These are phyloP conservation scores for Fusarium sp. DNA, from an alignment of 2,329 filamentous ascomycete species.

Conservation along the genomic window DNA sequence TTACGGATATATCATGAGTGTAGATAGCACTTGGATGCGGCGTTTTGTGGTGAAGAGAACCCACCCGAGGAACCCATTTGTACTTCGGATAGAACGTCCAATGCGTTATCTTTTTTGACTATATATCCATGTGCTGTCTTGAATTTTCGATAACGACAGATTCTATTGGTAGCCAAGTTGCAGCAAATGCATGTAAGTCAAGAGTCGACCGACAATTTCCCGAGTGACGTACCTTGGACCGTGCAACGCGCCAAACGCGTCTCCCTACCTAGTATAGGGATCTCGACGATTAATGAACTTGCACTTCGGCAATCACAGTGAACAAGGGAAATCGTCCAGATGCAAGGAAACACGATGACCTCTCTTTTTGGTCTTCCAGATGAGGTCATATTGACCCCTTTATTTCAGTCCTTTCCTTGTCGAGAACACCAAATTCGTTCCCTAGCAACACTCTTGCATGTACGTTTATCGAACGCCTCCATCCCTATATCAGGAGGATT, in stretches of 20 bases:
- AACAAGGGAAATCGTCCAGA: background rate
- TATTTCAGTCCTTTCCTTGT: constrained; percentile 66
- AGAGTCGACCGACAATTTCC: constrained; percentile 41
- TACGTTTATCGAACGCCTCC: constrained; percentile 48
- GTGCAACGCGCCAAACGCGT: constrained; percentile 50
- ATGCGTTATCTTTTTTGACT: background rate
- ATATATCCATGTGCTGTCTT: background rate
- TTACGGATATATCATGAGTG: constrained; percentile 9
- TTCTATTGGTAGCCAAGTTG: background rate
- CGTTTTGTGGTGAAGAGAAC: constrained; percentile 9
- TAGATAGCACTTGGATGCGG: constrained; percentile 16
- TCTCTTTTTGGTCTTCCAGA: constrained; percentile 65
- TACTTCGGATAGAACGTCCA: background rate
- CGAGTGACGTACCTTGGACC: constrained; percentile 45
- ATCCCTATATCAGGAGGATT: background rate
- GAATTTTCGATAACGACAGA: background rate
- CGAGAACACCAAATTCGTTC: constrained; percentile 71
- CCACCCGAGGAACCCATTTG: background rate
- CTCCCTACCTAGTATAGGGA: constrained; percentile 26
- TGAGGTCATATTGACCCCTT: constrained; percentile 61
- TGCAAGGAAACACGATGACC: constrained; percentile 46
- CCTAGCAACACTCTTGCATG: constrained; percentile 66
- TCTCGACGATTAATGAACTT: constrained; percentile 14
- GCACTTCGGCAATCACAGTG: constrained; percentile 15
- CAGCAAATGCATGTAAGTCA: background rate